Base-by-base conservation (phyloP, 192 early-diverging fungal species). In the Ambispora gerdemannii region DNA sequence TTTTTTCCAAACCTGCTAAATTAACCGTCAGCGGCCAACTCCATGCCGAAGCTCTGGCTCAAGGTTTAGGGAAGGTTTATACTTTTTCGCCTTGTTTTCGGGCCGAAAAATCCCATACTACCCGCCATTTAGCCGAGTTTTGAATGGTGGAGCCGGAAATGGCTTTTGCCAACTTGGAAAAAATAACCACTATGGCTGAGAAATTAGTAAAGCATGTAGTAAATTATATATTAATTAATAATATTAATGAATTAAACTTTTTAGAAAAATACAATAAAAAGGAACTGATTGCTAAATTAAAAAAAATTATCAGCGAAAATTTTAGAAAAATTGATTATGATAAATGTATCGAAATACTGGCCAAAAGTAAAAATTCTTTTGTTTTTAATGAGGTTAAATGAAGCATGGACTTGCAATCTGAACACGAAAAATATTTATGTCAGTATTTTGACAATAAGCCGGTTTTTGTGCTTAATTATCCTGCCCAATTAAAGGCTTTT, bases 121-220 rank as follows among this genome's bases (percentile, higher is more conserved):
- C 63, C 13, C 63, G 63, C 0, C 63, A 65, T 49, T 65, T 65
- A 50, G 63, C 63, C 47, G 63, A 65, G 3, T 96, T 96, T 67
- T 95, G 93, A 91, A 96, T 96, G 94, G 71, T 94, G 32, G 94
- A 96, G 72, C 91, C 91, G 1, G 94, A 96, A 70, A 82, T 89
- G 47, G 86, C 91, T 0, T 94, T 93, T 80, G 70, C 81, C 50
- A 43, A 80, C 30, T 61, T 94, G 22, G 75, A 80, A 3, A 78
- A 86, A 10, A 70, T 95, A 28, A 38, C 92, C 53, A 81, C 87
- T 58, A 81, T 95, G 11, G 86, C 85, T 4, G 92, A 95, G 72
- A 82, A 78, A 13, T 83, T 79, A 30, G 69, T 93, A 11, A 81
- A 82, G 32, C 76, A 80, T 2, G 82, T 84, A 15, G 88, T 84